Evolutionary conservation across 176 grass and related monocot species (phyloP), one percentile per base, ranked within the genome.

Genomic region (Avena insularis): DNA sequence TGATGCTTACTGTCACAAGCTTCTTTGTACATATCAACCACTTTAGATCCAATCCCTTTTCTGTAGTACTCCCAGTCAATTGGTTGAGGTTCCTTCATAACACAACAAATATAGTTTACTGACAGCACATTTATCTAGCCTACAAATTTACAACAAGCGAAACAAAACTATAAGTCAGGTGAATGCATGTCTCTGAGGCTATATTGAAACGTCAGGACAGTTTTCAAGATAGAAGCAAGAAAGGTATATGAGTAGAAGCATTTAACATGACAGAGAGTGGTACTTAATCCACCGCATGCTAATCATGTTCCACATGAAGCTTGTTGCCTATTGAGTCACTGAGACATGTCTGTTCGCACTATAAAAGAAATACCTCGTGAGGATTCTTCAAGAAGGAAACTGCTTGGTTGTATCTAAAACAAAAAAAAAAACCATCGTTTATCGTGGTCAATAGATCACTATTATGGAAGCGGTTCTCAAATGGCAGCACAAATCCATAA

Each of bases 21-120:
- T 33, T 97, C 65, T 83, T 92, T 97, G 87, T 94, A 94, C 88
- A 91, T 86, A 76, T 97, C 87, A 1, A 97, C 90, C 70, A 94
- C 71, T 40, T 86, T 88, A 16, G 90, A 79, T 14, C 92, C 92
- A 66, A 97, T 92, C 40, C 84, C 95, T 48, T 91, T 97, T 71
- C 80, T 94, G 79, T 92, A 97, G 71, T 91, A 92, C 29, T 97
- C 90, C 95, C 95, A 97, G 53, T 94, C 74, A 86, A 97, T 94
- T 36, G 84, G 92, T 68, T 94, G 63, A 45, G 95, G 90, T 89
- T 97, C 95, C 95, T 97, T 63, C 75, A 63, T 55, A 74, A 87
- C 29, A 86, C 40, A 73, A 75, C n/a, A 87, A 82, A 86, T 64
- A 40, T 17, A 78, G 21, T 31, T 77, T 54, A 25, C 21, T 66